These are phyloP conservation scores for Flaveria bidentis DNA, from an alignment of 129 eudicot species.

Conservation along the genomic window DNA sequence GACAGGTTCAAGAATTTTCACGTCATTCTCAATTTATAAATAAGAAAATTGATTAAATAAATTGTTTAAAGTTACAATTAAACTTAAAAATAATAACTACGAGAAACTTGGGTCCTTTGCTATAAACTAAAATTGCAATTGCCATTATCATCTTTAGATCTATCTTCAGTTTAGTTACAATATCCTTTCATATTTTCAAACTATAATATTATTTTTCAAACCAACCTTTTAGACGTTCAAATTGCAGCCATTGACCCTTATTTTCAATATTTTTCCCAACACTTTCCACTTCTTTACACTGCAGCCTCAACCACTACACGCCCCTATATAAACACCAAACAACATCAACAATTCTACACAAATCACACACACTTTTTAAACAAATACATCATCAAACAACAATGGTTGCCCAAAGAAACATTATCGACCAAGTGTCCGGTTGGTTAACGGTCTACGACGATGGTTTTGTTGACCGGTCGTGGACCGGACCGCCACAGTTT, in stretches of 20 bases:
- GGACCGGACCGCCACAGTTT: conserved; percentile 73
- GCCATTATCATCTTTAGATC: too few species aligned
- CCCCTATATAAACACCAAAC: not conserved
- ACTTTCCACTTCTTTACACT: not conserved
- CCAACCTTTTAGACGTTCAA: conserved; percentile 2
- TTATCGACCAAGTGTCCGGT: conserved; percentile 72
- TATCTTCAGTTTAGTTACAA: too few species aligned
- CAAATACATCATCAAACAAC: not conserved
- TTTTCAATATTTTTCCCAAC: not conserved
- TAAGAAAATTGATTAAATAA: too few species aligned
- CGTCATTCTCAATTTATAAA: too few species aligned
- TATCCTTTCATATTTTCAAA: too few species aligned
- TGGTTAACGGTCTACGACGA: conserved; percentile 66
- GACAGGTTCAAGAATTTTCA: too few species aligned
- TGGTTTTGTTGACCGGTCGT: conserved; percentile 71
- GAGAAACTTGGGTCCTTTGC: too few species aligned
- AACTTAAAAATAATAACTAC: too few species aligned
- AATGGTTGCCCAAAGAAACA: conserved; percentile 39
- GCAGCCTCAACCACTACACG: not conserved
- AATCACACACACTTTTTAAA: not conserved
- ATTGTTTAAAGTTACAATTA: too few species aligned
- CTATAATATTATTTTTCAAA: too few species aligned
- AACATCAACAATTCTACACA: not conserved
- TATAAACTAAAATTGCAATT: too few species aligned
- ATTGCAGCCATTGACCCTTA: conserved; percentile 14